Evolutionary conservation across 2,329 filamentous ascomycete genomes (phyloP), one percentile per base, ranked within the genome.

Genomic region (Leptosphaerulina australis): DNA sequence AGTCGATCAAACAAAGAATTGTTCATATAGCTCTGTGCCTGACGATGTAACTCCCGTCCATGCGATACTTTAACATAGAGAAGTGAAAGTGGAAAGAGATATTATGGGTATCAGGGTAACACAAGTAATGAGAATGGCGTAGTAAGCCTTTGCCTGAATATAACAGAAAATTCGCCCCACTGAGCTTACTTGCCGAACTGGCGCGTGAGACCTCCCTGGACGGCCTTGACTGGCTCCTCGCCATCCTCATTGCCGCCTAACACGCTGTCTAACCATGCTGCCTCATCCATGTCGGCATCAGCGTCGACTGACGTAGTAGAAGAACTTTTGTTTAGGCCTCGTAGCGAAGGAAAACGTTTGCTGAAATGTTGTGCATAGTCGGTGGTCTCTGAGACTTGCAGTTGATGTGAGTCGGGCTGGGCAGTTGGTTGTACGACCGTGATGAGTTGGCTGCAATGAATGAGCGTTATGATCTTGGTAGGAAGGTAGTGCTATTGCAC

Each of bases 371-470:
- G 69, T 17, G 69, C 65, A 53, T 74, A 76, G 52, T 76, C 74
- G 50, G 66, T 67, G 39, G 74, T 74, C 34, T 72, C 67, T 26
- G 59, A 58, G 40, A 74, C 66, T 26, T 40, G 48, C 31, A 43
- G 48, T 6, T 46, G 48, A 31, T 37, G 41, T 20, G 48, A 22
- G 12, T 74, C 67, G 31, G 72, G 65, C 59, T 74, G 68, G 39
- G 70, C 68, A 41, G 64, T 63, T 52, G 78, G 74, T 57, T 79
- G 76, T 41, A 75, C 71, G 56, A 79, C 76, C 61, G 79, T 76
- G 60, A 80, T 79, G 66, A 80, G 69, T 57, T 79, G 77, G 64
- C 77, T 80, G 50, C 57, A 68, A 65, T 62, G 63, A 66, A 66
- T 66, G 55, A 61, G 56, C 37, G 44, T 40, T 25, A 34, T 44